Evolutionary conservation across 768 basidiomycete species (phyloP).

Genomic region (Tricholoma flavovirens): DNA sequence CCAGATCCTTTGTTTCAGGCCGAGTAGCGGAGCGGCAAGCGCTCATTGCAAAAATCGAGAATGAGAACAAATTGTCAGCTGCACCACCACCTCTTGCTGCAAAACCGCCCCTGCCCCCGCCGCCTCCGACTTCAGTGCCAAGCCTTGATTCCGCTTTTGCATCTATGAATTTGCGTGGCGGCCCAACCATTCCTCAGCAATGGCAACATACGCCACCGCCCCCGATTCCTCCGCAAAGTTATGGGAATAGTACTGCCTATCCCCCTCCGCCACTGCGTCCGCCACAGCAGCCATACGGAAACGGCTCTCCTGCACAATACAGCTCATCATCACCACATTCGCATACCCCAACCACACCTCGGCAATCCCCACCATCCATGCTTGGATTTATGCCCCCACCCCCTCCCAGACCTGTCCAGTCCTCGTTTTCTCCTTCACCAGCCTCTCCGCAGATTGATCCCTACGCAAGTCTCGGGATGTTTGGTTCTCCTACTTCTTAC

Average conservation of each 20-base stretch:
- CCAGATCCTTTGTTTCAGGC: constrained; percentile 54
- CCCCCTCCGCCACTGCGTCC: constrained; percentile 17
- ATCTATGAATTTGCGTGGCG: constrained; percentile 12
- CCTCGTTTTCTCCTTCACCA: constrained; percentile 16
- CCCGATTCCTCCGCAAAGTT: constrained; percentile 10
- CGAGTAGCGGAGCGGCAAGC: constrained; percentile 67
- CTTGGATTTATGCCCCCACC: constrained; percentile 28
- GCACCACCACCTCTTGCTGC: constrained; percentile 40
- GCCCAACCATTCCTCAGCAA: constrained; percentile 14
- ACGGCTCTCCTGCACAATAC: constrained; percentile 6
- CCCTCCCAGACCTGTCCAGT: constrained; percentile 23
- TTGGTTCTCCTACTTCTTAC: constrained; percentile 15
- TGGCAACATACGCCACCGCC: constrained; percentile 15
- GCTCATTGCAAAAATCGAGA: constrained; percentile 64
- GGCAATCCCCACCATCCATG: constrained; percentile 19
- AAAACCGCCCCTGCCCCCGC: constrained; percentile 46
- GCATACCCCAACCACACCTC: constrained; percentile 10
- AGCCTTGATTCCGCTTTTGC: constrained; percentile 8
- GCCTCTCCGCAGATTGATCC: constrained; percentile 25
- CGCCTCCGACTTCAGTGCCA: constrained; percentile 31
- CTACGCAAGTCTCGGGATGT: constrained; percentile 32
- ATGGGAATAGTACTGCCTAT: constrained; percentile 10
- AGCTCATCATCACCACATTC: constrained; percentile 11
- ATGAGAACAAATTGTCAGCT: constrained; percentile 55
- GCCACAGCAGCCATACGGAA: constrained; percentile 14